Evolutionary conservation across 345 rosid genomes (phyloP).

Genomic region (Lenwebbia sp.): DNA sequence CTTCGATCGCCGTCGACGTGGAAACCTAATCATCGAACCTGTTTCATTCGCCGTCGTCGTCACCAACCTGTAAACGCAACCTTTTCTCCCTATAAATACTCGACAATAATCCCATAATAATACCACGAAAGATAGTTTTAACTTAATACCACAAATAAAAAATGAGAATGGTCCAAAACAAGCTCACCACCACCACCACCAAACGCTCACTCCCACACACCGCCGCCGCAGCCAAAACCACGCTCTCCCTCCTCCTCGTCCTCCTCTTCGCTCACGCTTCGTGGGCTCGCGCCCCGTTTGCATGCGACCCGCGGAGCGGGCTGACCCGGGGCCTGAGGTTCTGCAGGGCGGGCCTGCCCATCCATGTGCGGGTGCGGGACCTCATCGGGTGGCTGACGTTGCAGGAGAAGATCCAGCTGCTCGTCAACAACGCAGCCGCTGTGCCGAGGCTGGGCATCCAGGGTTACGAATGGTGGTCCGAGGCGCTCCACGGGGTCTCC

Average conservation of each 20-base stretch:
- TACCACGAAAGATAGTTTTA: not conserved
- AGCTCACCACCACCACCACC: not conserved
- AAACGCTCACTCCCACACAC: not conserved
- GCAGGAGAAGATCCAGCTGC: slow-evolving; percentile 61
- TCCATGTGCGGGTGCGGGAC: slow-evolving; percentile 65
- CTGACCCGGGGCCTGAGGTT: slow-evolving; percentile 40
- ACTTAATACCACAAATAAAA: not conserved
- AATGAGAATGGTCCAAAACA: not conserved
- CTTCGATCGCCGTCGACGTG: slow-evolving; percentile 13
- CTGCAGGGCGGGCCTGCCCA: slow-evolving; percentile 39
- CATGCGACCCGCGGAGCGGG: slow-evolving; percentile 52
- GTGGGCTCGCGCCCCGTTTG: slow-evolving; percentile 26
- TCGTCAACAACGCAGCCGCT: slow-evolving; percentile 72
- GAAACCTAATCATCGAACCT: slow-evolving; percentile 5
- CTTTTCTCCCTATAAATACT: slow-evolving; percentile 28
- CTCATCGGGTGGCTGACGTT: slow-evolving; percentile 65
- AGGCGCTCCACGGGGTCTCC: slow-evolving; percentile 91
- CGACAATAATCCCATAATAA: not conserved
- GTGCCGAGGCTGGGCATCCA: slow-evolving; percentile 81
- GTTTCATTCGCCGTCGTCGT: not conserved
- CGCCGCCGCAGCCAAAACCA: slow-evolving; percentile 1
- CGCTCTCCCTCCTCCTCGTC: not conserved
- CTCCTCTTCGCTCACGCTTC: slow-evolving; percentile 1
- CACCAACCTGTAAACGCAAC: not conserved
- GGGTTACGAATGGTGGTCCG: slow-evolving; percentile 98